Percentiles rank a stretch among this genome's conserved stretches.
phyloP scores from a whole-genome alignment of 495 filamentous ascomycete species.

The Pseudoneurospora amorphoporcata region DNA sequence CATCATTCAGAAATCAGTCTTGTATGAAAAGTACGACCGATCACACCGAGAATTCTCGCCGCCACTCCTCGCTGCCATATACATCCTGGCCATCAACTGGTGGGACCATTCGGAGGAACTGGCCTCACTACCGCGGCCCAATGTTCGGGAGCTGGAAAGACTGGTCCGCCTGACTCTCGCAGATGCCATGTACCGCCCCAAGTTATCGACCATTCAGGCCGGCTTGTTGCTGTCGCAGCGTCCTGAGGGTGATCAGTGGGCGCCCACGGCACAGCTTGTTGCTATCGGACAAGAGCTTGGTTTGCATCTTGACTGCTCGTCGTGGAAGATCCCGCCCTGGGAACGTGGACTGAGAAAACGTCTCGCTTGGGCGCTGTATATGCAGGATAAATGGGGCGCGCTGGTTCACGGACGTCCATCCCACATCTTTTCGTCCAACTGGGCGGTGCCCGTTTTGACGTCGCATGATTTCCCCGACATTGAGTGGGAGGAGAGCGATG shows the following conservation, averaged over 20 bases:
- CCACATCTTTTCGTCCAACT: conserved; percentile 71
- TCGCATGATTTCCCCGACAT: conserved; percentile 64
- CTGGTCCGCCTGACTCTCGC: conserved; percentile 62
- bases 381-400: conserved; percentile 90
- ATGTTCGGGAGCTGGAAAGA: conserved; percentile 66
- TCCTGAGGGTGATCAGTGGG: conserved; percentile 76
- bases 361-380: conserved; percentile 82
- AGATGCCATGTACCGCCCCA: conserved; percentile 71
- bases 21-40: conserved; percentile 72
- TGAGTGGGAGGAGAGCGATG: conserved; percentile 42
- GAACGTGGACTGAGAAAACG: conserved; percentile 75
- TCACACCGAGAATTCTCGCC: conserved; percentile 72
- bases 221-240: conserved; percentile 82
- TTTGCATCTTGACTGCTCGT: conserved; percentile 76
- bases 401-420: conserved; percentile 79
- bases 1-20: conserved; percentile 77
- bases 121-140: conserved; percentile 53
- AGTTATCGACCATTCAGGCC: conserved; percentile 88
- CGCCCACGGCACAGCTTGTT: conserved; percentile 75
- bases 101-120: conserved; percentile 66
- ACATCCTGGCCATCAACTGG: conserved; percentile 84
- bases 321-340: conserved; percentile 82
- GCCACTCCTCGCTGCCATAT: conserved; percentile 77
- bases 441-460: conserved; percentile 63
- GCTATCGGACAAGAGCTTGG: conserved; percentile 75